Evolutionary conservation across 768 basidiomycete genomes (phyloP).

Genomic region (Tubosaeta sp.): DNA sequence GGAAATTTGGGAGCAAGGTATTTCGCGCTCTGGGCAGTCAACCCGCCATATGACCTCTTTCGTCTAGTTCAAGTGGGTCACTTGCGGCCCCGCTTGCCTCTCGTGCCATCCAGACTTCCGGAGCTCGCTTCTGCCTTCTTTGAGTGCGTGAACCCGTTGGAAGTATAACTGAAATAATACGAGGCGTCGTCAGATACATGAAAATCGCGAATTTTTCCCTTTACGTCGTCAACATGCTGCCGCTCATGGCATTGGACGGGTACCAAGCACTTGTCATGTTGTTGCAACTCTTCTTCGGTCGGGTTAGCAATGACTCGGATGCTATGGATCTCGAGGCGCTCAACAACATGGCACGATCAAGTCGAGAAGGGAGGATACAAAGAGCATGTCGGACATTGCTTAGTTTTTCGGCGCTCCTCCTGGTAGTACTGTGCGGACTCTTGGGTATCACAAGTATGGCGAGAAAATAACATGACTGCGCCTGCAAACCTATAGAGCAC

Average conservation of each 20-base stretch:
- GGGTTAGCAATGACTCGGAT: background rate
- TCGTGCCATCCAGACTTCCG: conserved; percentile 25
- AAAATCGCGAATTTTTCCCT: conserved; percentile 69
- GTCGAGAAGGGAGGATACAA: conserved; percentile 11
- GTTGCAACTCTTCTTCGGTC: conserved; percentile 20
- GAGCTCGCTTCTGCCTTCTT: conserved; percentile 36
- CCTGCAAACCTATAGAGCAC: background rate
- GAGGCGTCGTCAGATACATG: conserved; percentile 46
- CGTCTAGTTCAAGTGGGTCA: conserved; percentile 48
- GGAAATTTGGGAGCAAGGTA: conserved; percentile 69
- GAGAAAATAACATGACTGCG: conserved; percentile 7
- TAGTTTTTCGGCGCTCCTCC: conserved; percentile 15
- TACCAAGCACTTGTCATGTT: conserved; percentile 45
- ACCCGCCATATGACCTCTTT: background rate
- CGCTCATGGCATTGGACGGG: conserved; percentile 70
- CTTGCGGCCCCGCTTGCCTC: conserved; percentile 36
- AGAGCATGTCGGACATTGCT: conserved; percentile 14
- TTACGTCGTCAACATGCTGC: conserved; percentile 79
- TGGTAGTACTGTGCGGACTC: conserved; percentile 21
- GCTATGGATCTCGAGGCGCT: conserved; percentile 21
- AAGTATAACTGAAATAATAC: background rate
- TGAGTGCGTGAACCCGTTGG: conserved; percentile 42
- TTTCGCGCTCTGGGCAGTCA: conserved; percentile 9
- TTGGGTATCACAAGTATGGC: conserved; percentile 17
- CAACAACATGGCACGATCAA: background rate